Conservation (phyloP, 768 basidiomycete species). For the Auricularia sp. region DNA sequence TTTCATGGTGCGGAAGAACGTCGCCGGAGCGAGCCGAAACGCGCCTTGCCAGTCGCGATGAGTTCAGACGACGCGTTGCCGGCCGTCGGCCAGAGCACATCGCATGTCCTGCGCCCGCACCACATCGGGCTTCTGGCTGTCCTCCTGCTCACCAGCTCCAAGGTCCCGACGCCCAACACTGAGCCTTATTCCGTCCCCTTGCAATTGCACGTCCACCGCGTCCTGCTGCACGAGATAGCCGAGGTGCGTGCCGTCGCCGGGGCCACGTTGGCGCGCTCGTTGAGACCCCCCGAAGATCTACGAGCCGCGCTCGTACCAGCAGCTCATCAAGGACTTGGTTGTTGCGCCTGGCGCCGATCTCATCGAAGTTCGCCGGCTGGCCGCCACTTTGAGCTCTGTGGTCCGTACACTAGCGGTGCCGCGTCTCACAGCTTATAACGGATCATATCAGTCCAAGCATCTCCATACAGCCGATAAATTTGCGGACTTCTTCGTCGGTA, state of each 20-base stretch:
- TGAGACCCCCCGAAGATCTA: conserved; percentile 36
- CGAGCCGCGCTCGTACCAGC: conserved; percentile 44
- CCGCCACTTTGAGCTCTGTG: conserved; percentile 34
- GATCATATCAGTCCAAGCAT: conserved; percentile 31
- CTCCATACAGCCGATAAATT: conserved; percentile 48
- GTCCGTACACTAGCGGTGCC: conserved; percentile 14
- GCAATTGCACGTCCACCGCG: conserved; percentile 50
- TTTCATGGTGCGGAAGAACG: conserved; percentile 13
- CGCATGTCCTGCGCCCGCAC: conserved; percentile 62
- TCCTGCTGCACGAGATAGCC: conserved; percentile 58
- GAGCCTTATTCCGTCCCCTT: conserved; percentile 44
- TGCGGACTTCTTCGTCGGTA: conserved; percentile 44
- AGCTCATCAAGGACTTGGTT: conserved; percentile 35
- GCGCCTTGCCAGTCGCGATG: background rate
- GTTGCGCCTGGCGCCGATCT: conserved; percentile 35
- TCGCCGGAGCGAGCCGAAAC: background rate
- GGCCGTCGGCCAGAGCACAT: conserved; percentile 2
- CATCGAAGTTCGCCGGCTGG: conserved; percentile 32
- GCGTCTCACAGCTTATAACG: conserved; percentile 2
- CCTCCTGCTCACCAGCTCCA: conserved; percentile 42
- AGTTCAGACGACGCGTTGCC: background rate
- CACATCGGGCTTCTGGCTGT: conserved; percentile 61
- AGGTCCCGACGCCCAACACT: conserved; percentile 11
- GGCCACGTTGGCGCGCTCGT: background rate
- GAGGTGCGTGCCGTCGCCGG: conserved; percentile 35